Evolutionary conservation across 1,284 basidiomycete genomes (phyloP).

Genomic region (Hypsizygus ulmarius): DNA sequence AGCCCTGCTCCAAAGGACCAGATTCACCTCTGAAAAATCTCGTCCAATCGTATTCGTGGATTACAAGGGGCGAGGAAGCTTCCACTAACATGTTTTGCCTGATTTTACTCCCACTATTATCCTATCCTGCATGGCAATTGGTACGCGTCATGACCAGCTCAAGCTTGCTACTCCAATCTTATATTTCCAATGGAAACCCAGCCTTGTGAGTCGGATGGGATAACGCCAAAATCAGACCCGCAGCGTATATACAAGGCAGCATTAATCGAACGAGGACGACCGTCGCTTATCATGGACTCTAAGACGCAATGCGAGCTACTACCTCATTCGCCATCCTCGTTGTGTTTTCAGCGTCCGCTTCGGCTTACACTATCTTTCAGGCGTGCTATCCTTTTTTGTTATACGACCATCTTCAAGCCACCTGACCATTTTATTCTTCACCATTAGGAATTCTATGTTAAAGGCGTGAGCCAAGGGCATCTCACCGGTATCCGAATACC

Average conservation of each 20-base stretch:
- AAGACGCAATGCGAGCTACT: slow-evolving; percentile 5
- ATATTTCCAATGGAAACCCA: neutral
- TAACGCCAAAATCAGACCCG: neutral
- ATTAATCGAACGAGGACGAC: neutral
- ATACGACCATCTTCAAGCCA: neutral
- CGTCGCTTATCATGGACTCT: neutral
- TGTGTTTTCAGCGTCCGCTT: slow-evolving; percentile 18
- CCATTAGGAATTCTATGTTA: slow-evolving; percentile 30
- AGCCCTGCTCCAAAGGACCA: neutral
- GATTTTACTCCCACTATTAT: slow-evolving; percentile 15
- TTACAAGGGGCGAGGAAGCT: neutral
- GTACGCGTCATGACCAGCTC: neutral
- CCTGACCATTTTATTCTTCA: neutral
- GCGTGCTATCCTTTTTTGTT: slow-evolving; percentile 6
- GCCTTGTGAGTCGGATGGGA: neutral
- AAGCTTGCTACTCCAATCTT: neutral
- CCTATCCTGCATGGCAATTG: neutral
- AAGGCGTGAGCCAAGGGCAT: slow-evolving; percentile 32
- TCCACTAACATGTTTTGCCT: neutral
- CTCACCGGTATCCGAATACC: slow-evolving; percentile 30
- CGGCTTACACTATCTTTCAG: slow-evolving; percentile 29
- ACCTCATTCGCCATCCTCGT: slow-evolving; percentile 15
- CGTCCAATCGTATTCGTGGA: slow-evolving; percentile 3
- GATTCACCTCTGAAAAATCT: slow-evolving; percentile 17
- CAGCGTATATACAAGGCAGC: neutral